Base-by-base conservation (phyloP, 345 rosid genomes). In the Citrus sp. region DNA sequence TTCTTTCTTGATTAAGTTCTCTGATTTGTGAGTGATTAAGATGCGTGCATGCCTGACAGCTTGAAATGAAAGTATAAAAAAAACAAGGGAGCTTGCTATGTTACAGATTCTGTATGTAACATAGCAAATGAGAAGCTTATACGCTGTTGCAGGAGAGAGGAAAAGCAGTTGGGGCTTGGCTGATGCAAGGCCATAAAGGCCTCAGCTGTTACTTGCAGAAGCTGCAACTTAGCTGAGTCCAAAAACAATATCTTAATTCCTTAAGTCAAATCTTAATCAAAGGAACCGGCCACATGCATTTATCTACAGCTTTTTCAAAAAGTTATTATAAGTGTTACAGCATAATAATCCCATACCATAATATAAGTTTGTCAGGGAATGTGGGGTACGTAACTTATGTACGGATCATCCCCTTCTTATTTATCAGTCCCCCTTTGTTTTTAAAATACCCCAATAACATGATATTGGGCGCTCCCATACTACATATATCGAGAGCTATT, bases 321-420 rank as follows among this genome's bases (percentile, higher is more conserved):
- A 46, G 18, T 46, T 46, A 42, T 2, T 12, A 1, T 13, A 46
- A 28, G 73, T 59, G 62, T 60, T 60, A 42, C 46, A 62, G 14
- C 51, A 46, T 46, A 46, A 46, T 46, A 3, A 30, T 34, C 51
- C 68, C 49, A 18, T 56, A 54, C 32, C 80, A 71, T 66, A 66
- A 13, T 42, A 3, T 75, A 75, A 73, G 79, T 67, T 84, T 86
- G 90, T 86, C 93, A 83, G 91, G 83, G 91, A 90, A 87, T 87
- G 87, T 82, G 91, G 89, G 86, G 86, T 82, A 82, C 86, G 63
- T 80, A 32, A 78, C 2, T 55, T 72, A 70, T 78, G 90, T 85
- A 87, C 91, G 91, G 87, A 85, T 64, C 70, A 71, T 66, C 49
- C 30, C 30, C 22, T 60, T 78, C 67, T 75, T 64, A 34, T 81